Evolutionary conservation across 441 rosid genomes (phyloP), one percentile per base, ranked within the genome.

Genomic region (Mallotus japonicus): DNA sequence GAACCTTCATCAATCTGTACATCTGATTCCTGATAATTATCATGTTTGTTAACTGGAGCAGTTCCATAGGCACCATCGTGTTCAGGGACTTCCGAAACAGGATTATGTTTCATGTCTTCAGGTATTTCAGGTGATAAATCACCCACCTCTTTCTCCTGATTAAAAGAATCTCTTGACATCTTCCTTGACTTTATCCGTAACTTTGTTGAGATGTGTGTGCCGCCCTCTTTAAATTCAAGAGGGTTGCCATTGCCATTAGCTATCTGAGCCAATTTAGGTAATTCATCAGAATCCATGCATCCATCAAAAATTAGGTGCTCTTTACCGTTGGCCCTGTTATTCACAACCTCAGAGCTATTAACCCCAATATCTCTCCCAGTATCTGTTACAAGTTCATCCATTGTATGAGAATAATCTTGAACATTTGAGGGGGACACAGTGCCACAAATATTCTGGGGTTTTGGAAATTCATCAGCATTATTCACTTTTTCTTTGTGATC

Each of bases 151-250:
- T 75, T 84, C 71, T 62, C 79, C 73, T 71, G 81, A 66, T 78
- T 78, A 67, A 65, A 66, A 50, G 73, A 80, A 70, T 83, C 80
- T 67, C 68, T 79, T 59, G 77, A 57, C 67, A 65, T 72, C 73
- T 80, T 77, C 78, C 78, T 81, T 9, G 89, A 78, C 64, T 76
- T 86, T 78, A 86, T 70, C 67, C 76, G 83, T 64, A 85, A 75
- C 77, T 77, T 89, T 42, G 86, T 82, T 73, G 90, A 79, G 73
- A 81, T 53, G 56, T 84, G 84, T 28, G 75, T 55, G 76, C 64
- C 63, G 82, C 83, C 77, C 59, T 80, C 87, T 69, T 77, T 77
- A 63, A 81, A 70, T 67, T 83, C 87, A 64, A 76, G 78, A 72
- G 71, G 73, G 40, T 74, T 71, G 28, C 69, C 57, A 59, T 70